Base-by-base conservation (phyloP, 768 basidiomycete genomes). In the Amanita brunnescens region DNA sequence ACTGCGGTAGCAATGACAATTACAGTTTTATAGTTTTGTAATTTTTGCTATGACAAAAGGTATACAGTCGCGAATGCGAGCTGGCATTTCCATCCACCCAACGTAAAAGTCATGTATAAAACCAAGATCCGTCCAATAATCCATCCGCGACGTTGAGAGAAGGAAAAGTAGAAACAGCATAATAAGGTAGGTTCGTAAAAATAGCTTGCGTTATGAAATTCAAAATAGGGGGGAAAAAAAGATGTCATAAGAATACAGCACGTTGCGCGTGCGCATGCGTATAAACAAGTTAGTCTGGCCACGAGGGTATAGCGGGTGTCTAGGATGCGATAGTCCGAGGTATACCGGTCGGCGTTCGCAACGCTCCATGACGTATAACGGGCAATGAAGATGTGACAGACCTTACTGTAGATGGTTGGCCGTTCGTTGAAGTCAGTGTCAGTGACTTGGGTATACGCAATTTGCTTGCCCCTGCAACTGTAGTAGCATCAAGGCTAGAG, bases 381-480 rank as follows among this genome's bases (percentile, higher is more conserved):
- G 50, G 50, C 21, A 51, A 38, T 18, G 50, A 33, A 9, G 50
- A 34, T 14, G 50, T 44, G 1, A 26, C 13, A 14, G 50, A 51
- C 33, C 50, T 43, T 34, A 41, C n/a, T 33, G 33, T 14, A 18
- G 50, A 21, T 3, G 32, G 9, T 5, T 6, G 33, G 16, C 16
- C 26, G 23, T 1, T 24, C 21, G 39, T 35, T 34, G 49, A 14
- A 21, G 40, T 18, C 32, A 51, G 40, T 20, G 50, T 37, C 13
- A 51, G 33, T 26, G 50, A 51, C 40, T 44, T 51, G 41, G 50
- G 50, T 16, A 23, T 24, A 12, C 40, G 21, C n/a, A 44, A 24
- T 44, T 44, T 51, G 16, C 42, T 51, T 9, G 12, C 41, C 9
- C 30, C 42, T 24, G 41, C 14, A 10, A 13, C 32, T 26, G 30